These are phyloP conservation scores for Thoreauomyces humboldtii DNA, from an alignment of 192 early-diverging fungal genomes.

Conservation along the genomic window DNA sequence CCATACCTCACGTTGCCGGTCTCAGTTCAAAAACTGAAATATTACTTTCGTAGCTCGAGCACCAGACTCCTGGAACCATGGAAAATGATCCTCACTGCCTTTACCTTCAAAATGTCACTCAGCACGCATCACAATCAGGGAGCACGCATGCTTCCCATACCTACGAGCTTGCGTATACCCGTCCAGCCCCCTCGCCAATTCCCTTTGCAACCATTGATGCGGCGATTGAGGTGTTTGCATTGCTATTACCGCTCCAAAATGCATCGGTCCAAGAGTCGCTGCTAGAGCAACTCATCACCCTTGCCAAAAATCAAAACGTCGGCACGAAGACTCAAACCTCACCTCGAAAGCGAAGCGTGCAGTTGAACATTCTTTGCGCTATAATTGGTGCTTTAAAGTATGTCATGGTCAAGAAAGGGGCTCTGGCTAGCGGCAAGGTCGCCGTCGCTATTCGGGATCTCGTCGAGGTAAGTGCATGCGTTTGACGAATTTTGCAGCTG, in stretches of 20 bases:
- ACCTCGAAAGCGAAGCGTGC: slow-evolving; percentile 70
- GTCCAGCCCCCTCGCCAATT: slow-evolving; percentile 29
- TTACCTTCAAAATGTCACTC: slow-evolving; percentile 18
- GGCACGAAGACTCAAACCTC: slow-evolving; percentile 54
- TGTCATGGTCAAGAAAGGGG: slow-evolving; percentile 54
- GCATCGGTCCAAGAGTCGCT: slow-evolving; percentile 70
- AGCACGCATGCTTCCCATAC: slow-evolving; percentile 17
- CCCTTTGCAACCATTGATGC: slow-evolving; percentile 68
- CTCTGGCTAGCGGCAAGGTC: slow-evolving; percentile 35
- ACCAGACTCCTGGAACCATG: slow-evolving; percentile 52
- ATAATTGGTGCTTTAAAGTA: slow-evolving; percentile 70
- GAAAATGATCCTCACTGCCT: slow-evolving; percentile 62
- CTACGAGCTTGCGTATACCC: slow-evolving; percentile 25
- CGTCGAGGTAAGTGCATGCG: slow-evolving; percentile 33
- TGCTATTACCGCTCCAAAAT: slow-evolving; percentile 66
- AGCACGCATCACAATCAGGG: slow-evolving; percentile 3
- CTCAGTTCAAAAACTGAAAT: too few species aligned
- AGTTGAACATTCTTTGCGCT: slow-evolving; percentile 76
- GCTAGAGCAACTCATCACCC: slow-evolving; percentile 72
- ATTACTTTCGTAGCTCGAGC: slow-evolving; percentile 46
- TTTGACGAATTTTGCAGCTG: background rate
- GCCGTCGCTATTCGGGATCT: slow-evolving; percentile 39
- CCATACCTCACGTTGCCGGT: too few species aligned
- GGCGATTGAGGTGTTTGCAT: slow-evolving; percentile 74
- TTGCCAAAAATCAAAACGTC: slow-evolving; percentile 46